Conservation (phyloP, 1,284 basidiomycete genomes). For the Naganishia sp. region DNA sequence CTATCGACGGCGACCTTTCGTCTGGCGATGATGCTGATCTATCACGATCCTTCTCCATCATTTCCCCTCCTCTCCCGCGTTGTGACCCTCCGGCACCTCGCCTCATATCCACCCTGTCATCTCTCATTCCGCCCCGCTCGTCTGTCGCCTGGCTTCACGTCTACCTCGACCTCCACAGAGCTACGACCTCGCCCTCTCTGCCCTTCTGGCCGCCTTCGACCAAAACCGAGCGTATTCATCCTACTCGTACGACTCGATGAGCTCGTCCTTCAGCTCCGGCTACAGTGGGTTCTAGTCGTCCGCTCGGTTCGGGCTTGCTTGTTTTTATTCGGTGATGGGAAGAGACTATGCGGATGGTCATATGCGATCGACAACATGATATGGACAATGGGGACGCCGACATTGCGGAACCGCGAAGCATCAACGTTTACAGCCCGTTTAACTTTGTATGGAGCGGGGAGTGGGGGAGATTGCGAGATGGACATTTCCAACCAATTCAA, state of each 20-base stretch:
- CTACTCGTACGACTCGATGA: constrained; percentile 27
- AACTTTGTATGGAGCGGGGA: background rate
- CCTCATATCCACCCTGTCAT: background rate
- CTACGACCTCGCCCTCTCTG: constrained; percentile 15
- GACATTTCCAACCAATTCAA: no score
- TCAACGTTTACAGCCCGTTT: no score
- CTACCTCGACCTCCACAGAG: background rate
- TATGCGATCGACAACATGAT: no score
- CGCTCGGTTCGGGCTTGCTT: no score
- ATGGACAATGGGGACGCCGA: no score
- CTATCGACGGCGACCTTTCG: background rate
- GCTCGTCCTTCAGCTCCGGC: constrained; percentile 16
- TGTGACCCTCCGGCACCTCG: no score
- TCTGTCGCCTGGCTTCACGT: background rate
- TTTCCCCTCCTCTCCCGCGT: background rate
- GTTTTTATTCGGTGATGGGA: no score
- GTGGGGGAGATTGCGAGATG: background rate
- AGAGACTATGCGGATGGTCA: no score
- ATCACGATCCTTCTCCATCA: background rate
- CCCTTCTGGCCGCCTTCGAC: constrained; percentile 17
- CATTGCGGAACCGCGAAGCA: no score
- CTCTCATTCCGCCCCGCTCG: no score
- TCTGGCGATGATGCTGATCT: background rate
- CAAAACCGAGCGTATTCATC: constrained; percentile 11
- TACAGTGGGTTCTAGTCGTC: background rate